A percentile compares a stretch with the other conserved stretches of the same genome.
phyloP scores from a whole-genome alignment of 306 rosid genomes.

The Fragaria iinumae region DNA sequence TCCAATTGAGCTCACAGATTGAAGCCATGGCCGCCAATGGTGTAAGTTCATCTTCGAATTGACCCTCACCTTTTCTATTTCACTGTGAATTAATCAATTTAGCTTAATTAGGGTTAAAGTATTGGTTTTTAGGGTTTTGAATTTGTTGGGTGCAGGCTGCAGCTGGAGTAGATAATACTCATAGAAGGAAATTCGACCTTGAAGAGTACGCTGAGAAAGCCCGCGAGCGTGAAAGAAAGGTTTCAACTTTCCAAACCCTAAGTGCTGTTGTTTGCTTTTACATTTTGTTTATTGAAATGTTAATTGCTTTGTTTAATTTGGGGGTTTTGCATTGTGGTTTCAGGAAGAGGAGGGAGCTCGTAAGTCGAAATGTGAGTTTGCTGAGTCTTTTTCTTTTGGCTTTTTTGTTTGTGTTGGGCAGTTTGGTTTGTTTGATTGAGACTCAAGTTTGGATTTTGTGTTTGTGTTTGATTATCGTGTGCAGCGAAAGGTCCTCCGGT shows the following conservation, averaged over 20 bases:
- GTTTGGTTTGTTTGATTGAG: background rate
- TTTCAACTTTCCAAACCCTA: slow-evolving; percentile 1
- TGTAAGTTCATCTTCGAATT: slow-evolving; percentile 42
- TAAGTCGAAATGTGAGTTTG: slow-evolving; percentile 64
- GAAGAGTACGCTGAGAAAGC: slow-evolving; percentile 94
- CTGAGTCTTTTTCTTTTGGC: background rate
- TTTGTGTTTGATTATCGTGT: background rate
- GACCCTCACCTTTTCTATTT: background rate
- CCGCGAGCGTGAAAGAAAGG: slow-evolving; percentile 92
- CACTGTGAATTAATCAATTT: background rate
- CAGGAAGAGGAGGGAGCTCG: slow-evolving; percentile 56
- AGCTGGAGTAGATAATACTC: slow-evolving; percentile 84
- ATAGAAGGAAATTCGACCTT: slow-evolving; percentile 89
- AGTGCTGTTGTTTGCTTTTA: background rate
- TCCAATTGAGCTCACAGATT: too few species aligned
- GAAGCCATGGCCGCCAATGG: slow-evolving; percentile 58
- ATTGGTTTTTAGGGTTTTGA: background rate
- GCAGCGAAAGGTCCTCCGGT: slow-evolving; percentile 81
- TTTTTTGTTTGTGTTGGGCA: background rate
- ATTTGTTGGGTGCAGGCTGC: slow-evolving; percentile 39
- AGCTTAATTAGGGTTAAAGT: background rate
- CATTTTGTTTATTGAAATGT: slow-evolving; percentile 16
- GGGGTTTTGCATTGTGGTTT: slow-evolving; percentile 16
- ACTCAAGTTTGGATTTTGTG: background rate
- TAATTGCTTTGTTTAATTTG: slow-evolving; percentile 1